These are phyloP conservation scores for Xylariaceae sp. DNA, from an alignment of 2,329 filamentous ascomycete species.

Conservation along the genomic window DNA sequence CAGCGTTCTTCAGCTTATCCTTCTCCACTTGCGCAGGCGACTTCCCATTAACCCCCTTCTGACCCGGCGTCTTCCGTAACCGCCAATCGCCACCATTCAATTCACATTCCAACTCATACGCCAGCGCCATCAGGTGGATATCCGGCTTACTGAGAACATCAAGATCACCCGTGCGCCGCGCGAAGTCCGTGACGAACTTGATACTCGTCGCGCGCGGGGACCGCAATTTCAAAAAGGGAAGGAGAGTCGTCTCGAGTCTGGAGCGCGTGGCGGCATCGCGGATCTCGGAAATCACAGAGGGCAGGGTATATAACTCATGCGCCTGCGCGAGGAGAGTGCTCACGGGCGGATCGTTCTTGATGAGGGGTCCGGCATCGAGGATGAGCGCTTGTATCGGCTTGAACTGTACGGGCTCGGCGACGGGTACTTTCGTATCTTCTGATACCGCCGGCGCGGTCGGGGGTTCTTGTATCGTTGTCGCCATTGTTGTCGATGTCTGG, in stretches of 20 bases:
- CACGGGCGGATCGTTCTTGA: conserved; percentile 84
- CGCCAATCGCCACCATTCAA: conserved; percentile 85
- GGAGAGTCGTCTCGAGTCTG: conserved; percentile 75
- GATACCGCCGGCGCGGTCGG: conserved; percentile 14
- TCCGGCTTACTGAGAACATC: conserved; percentile 84
- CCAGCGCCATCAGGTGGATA: conserved; percentile 80
- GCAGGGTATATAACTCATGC: conserved; percentile 74
- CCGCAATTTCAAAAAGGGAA: conserved; percentile 77
- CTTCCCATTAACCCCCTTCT: conserved; percentile 70
- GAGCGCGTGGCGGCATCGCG: conserved; percentile 73
- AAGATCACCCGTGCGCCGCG: conserved; percentile 81
- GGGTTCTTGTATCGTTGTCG: conserved; percentile 9
- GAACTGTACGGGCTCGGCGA: conserved; percentile 9
- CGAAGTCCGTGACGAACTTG: conserved; percentile 76
- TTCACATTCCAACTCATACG: conserved; percentile 93
- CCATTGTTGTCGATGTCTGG: background rate
- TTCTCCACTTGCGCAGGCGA: conserved; percentile 48
- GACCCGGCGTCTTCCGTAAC: conserved; percentile 69
- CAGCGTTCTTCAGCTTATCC: conserved; percentile 16
- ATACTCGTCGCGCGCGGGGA: conserved; percentile 71
- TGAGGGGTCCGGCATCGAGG: conserved; percentile 85
- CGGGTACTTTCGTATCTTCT: background rate
- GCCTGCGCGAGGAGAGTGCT: conserved; percentile 75
- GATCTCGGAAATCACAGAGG: conserved; percentile 82
- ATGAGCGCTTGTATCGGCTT: conserved; percentile 80